phyloP scores from a whole-genome alignment of 2,329 filamentous ascomycete genomes.

The Venturia carpophila region DNA sequence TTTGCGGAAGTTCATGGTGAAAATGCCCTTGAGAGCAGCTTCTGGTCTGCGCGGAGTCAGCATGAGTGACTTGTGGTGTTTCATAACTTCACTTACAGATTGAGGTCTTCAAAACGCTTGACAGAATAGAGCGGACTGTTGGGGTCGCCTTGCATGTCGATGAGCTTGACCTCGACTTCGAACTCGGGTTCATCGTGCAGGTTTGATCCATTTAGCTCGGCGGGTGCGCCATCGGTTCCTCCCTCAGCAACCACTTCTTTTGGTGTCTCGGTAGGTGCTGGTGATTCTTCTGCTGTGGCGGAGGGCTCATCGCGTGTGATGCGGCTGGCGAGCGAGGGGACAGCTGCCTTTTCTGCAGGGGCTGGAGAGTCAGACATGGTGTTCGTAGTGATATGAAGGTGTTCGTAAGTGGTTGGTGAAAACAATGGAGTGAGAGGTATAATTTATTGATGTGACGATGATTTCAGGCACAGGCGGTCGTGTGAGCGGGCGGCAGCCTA shows the following conservation, averaged over 20 bases:
- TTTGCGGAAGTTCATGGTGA: conserved; percentile 79
- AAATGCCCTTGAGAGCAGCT: conserved; percentile 67
- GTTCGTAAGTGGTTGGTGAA: not conserved
- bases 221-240: conserved; percentile 41
- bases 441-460: not conserved
- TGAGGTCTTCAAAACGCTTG: conserved; percentile 72
- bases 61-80: not conserved
- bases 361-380: conserved; percentile 12
- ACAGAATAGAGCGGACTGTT: conserved; percentile 83
- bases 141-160: conserved; percentile 77
- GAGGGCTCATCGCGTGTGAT: conserved; percentile 15
- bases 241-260: not conserved
- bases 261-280: not conserved
- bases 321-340: conserved; percentile 6
- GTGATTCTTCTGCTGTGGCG: not conserved
- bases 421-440: conserved; percentile 3
- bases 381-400: not conserved
- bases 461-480: conserved; percentile 2
- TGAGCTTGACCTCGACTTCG: conserved; percentile 87
- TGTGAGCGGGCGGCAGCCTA: not conserved
- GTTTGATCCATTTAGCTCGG: conserved; percentile 32
- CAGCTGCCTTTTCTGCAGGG: not conserved
- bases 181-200: conserved; percentile 62
- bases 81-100: not conserved
- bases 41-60: conserved; percentile 38